These are phyloP conservation scores for Juglanconis juglandina DNA, from an alignment of 2,329 filamentous ascomycete genomes.

Conservation along the genomic window DNA sequence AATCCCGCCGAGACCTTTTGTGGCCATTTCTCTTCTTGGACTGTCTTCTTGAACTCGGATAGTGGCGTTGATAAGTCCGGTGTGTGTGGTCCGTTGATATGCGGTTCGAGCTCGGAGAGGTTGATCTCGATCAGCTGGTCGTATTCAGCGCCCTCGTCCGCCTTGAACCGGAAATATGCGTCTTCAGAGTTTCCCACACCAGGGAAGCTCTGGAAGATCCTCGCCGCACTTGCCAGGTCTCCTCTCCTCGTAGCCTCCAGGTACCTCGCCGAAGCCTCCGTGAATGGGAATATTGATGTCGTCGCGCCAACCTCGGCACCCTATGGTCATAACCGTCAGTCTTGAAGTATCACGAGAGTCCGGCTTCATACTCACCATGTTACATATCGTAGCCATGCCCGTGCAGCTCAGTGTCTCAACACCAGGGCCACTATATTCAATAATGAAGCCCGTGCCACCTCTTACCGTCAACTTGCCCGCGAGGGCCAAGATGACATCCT, in stretches of 20 bases:
- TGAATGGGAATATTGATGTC: constrained; percentile 93
- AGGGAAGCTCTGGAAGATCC: constrained; percentile 55
- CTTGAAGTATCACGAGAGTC: neutral
- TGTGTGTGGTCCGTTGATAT: constrained; percentile 96
- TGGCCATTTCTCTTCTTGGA: constrained; percentile 84
- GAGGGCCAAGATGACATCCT: constrained; percentile 89
- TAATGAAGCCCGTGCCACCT: constrained; percentile 89
- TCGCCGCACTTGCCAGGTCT: constrained; percentile 65
- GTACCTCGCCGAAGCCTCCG: constrained; percentile 77
- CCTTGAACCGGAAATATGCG: constrained; percentile 63
- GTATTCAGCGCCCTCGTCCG: constrained; percentile 80
- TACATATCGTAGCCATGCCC: constrained; percentile 87
- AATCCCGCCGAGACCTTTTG: constrained; percentile 86
- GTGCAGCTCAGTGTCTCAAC: constrained; percentile 87
- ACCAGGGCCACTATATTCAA: constrained; percentile 90
- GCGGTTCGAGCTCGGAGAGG: constrained; percentile 83
- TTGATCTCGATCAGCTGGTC: constrained; percentile 90
- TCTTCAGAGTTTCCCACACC: constrained; percentile 40
- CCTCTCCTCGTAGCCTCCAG: constrained; percentile 77
- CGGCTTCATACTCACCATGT: constrained; percentile 58
- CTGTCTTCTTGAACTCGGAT: constrained; percentile 81
- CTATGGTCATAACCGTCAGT: neutral
- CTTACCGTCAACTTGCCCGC: constrained; percentile 88
- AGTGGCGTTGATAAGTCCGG: constrained; percentile 91
- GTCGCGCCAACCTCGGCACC: constrained; percentile 84